Base-by-base conservation (phyloP, 1,139 yeast genomes). In the Tardiomyces blankii region DNA sequence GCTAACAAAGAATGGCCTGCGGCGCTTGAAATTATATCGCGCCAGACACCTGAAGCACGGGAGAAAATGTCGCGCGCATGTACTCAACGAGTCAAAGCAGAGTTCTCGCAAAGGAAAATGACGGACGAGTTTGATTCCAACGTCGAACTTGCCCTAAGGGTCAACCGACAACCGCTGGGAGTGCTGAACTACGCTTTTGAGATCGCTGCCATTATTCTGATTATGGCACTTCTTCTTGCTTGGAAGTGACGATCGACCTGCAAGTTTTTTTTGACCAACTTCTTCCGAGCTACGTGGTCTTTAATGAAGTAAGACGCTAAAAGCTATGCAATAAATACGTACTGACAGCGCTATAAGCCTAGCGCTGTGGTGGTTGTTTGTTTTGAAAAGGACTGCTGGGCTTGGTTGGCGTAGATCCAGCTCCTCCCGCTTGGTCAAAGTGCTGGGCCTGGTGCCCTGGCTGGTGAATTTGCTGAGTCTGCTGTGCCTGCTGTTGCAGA, bases 1-100 rank as follows among this genome's bases (percentile, higher is more conserved):
- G 72, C 72, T 2, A 70, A 83, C 1, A 74, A 74, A 3, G 65
- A 67, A 43, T 91, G 97, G 97, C 72, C 82, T 6, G 63, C 69
- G 18, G 77, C 77, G 0, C 63, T 89, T 56, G 62, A 67, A n/a
- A 62, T 66, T 39, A 73, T 66, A 44, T 68, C 64, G 49, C 63
- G 61, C 39, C 60, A 60, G 4, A 62, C 67, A 46, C 54, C 59
- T 18, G 51, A 56, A 16, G 66, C 64, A 18, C 70, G 65, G 39
- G 49, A 47, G 1, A 48, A 48, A 41, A 64, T 82, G 56, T 73
- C 75, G 74, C 53, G 89, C 89, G 2, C 63, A 69, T 32, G 57
- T 59, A 14, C 68, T 79, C 49, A 82, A 80, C 0, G 51, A 69
- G n/a, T 59, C 66, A 18, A 62, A 9, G n/a, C 5, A 5, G 35